Evolutionary conservation across 768 basidiomycete species (phyloP).

Genomic region (Tylopilus felleus): DNA sequence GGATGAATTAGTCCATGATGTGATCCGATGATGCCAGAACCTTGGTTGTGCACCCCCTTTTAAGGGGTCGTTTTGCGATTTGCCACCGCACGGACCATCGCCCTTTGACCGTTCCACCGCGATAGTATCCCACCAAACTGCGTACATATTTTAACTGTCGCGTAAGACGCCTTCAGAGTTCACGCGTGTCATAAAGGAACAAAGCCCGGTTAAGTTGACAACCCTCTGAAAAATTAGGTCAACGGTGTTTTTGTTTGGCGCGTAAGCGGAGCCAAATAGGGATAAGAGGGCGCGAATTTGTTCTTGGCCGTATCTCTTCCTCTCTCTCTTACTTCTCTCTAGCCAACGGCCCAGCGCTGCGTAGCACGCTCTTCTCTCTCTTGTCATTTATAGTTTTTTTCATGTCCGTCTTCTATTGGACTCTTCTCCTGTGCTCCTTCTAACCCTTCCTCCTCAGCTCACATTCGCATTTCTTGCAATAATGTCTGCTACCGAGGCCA

Average conservation of each 20-base stretch:
- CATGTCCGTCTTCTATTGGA: constrained; percentile 35
- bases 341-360: constrained; percentile 49
- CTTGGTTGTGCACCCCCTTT: constrained; percentile 7
- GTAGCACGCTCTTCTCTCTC: constrained; percentile 60
- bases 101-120: neutral
- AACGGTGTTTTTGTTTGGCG: constrained; percentile 38
- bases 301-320: constrained; percentile 40
- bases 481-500: constrained; percentile 79
- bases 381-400: constrained; percentile 53
- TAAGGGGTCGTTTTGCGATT: constrained; percentile 17
- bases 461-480: constrained; percentile 55
- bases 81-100: constrained; percentile 32
- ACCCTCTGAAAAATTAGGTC: constrained; percentile 27
- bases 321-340: constrained; percentile 59
- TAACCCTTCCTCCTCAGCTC: constrained; percentile 40
- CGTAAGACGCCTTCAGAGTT: constrained; percentile 6
- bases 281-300: constrained; percentile 40
- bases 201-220: constrained; percentile 10
- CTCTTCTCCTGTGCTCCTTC: constrained; percentile 1
- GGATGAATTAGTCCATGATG: constrained; percentile 30
- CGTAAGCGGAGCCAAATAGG: constrained; percentile 41
- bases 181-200: constrained; percentile 3
- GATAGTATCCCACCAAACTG: neutral
- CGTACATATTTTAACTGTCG: neutral
- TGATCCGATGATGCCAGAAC: constrained; percentile 29